Base-by-base conservation (phyloP, 2,329 filamentous ascomycete species). In the Talaromyces rugulosus region DNA sequence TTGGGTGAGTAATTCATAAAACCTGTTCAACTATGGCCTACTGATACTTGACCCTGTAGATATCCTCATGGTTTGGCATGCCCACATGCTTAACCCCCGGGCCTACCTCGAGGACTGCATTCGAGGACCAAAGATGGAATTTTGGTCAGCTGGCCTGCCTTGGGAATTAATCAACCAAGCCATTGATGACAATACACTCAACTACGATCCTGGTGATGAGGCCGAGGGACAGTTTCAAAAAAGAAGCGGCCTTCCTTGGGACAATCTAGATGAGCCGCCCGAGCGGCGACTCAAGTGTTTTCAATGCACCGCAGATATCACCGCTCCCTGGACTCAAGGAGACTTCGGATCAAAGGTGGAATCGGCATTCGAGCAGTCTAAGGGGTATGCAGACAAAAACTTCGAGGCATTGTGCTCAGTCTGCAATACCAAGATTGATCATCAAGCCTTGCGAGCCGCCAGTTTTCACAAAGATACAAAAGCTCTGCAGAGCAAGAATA, bases 51-150 rank as follows among this genome's bases (percentile, higher is more conserved):
- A 31, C 28, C 28, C 5, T 44, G 73, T 73, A 81, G 90, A 93
- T 74, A 85, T 93, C 0, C 74, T 92, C 23, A 90, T 93, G 88
- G 87, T 93, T 0, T 90, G 88, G 87, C 90, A 94, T 72, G 79
- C 89, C 0, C 90, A 91, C 69, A 88, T 91, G 85, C 83, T 94
- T 3, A 93, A 92, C 67, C 90, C 90, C 0, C 81, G 88, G 47
- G 80, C 78, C n/a, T 93, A 87, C 70, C 82, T 92, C 4, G 89
- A 93, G 68, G 90, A 94, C 70, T 87, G 86, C 68, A 77, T 92
- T 60, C 82, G 89, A 7, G 75, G 79, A 31, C 85, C 84, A 0
- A 78, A 80, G 61, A 77, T 83, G 31, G 72, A 84, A 2, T 67
- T 83, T 4, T 92, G 89, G 87, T 76, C 78, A 1, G 80, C 81